phyloP scores from a whole-genome alignment of 2,329 filamentous ascomycete genomes.

The Ilyonectria sp. region DNA sequence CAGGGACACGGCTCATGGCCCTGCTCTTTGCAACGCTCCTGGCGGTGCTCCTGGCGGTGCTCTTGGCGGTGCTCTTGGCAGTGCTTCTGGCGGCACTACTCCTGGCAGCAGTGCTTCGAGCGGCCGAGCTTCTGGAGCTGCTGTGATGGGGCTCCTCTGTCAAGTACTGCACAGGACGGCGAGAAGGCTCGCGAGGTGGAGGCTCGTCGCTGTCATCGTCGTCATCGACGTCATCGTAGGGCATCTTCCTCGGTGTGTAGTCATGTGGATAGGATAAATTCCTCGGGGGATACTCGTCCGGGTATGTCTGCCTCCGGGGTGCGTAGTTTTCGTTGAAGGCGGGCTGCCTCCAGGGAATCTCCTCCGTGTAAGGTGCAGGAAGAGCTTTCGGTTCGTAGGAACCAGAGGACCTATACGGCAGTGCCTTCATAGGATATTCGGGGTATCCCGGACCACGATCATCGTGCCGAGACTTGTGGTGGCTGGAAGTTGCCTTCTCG shows the following conservation, averaged over 20 bases:
- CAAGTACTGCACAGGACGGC: conserved; percentile 43
- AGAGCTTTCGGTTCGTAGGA: conserved; percentile 39
- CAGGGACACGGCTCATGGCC: conserved; percentile 48
- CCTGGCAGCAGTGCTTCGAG: conserved; percentile 30
- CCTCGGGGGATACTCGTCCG: conserved; percentile 40
- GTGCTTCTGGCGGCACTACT: conserved; percentile 35
- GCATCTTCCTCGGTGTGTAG: conserved; percentile 36
- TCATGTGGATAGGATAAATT: conserved; percentile 39
- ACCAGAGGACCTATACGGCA: conserved; percentile 40
- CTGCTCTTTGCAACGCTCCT: conserved; percentile 41
- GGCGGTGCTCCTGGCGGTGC: conserved; percentile 31
- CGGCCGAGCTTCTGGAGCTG: conserved; percentile 32
- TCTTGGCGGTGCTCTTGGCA: conserved; percentile 36
- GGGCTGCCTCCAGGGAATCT: conserved; percentile 40
- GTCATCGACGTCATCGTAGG: conserved; percentile 43
- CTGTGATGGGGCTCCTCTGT: conserved; percentile 41
- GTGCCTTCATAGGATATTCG: conserved; percentile 40
- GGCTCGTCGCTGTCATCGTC: conserved; percentile 48
- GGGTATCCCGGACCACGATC: conserved; percentile 40
- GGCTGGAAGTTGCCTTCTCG: conserved; percentile 54
- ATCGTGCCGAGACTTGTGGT: conserved; percentile 38
- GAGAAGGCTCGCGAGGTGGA: conserved; percentile 31
- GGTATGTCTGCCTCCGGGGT: conserved; percentile 43
- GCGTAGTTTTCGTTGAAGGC: conserved; percentile 38
- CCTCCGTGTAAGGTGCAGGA: conserved; percentile 40